Conservation (phyloP, 345 rosid species). For the Murraya paniculata region DNA sequence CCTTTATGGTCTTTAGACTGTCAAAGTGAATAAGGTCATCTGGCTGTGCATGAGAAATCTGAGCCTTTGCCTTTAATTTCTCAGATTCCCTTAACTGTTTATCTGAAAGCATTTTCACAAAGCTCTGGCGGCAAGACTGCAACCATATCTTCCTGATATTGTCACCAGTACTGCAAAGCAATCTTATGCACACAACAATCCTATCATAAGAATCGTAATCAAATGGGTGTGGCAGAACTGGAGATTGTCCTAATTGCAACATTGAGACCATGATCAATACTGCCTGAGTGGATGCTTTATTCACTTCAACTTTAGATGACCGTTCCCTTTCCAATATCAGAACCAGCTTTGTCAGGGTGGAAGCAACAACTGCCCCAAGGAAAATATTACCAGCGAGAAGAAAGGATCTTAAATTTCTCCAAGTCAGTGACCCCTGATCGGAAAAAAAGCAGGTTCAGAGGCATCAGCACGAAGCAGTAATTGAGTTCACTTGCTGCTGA, state of each 20-base stretch:
- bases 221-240: conserved; percentile 84
- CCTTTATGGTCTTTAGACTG: conserved; percentile 96
- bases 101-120: conserved; percentile 90
- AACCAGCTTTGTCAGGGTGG: conserved; percentile 86
- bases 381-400: conserved; percentile 91
- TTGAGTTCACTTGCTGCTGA: conserved; percentile 56
- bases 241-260: conserved; percentile 91
- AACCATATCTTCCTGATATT: conserved; percentile 84
- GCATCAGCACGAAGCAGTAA: conserved; percentile 78
- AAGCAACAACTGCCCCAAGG: conserved; percentile 96
- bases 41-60: conserved; percentile 87
- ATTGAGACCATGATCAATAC: conserved; percentile 86
- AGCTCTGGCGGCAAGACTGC: conserved; percentile 84
- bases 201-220: conserved; percentile 90
- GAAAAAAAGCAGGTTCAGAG: conserved; percentile 75
- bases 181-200: conserved; percentile 71
- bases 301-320: conserved; percentile 70
- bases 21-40: conserved; percentile 96
- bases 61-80: conserved; percentile 90
- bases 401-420: conserved; percentile 85
- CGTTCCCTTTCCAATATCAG: conserved; percentile 94
- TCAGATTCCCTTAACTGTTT: conserved; percentile 80
- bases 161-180: conserved; percentile 78
- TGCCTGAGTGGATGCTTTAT: conserved; percentile 58
- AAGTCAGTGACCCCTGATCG: conserved; percentile 66